A percentile compares a stretch with the other conserved stretches of the same genome.
Evolutionary conservation across 305 asterid species (phyloP).

Genomic region (Stenogyne calaminthoides): DNA sequence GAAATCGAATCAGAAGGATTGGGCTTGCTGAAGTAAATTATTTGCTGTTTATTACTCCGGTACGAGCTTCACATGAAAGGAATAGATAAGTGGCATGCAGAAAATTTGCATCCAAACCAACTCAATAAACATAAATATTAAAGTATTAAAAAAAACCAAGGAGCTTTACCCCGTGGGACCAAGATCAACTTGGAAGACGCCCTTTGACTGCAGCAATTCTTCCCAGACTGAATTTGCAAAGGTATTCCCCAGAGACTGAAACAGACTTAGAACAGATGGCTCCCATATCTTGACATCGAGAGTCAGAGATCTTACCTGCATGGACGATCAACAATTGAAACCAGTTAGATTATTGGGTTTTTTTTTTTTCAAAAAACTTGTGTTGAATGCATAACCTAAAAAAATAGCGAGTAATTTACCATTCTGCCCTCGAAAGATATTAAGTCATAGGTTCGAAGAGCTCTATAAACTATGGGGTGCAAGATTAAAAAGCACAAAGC

Average conservation of each 20-base stretch:
- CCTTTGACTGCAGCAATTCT: slow-evolving; percentile 77
- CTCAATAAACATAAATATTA: slow-evolving; percentile 2
- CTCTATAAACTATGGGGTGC: not conserved
- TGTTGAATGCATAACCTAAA: not conserved
- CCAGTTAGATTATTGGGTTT: not conserved
- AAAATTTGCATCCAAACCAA: slow-evolving; percentile 18
- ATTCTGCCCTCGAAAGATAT: not conserved
- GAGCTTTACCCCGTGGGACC: slow-evolving; percentile 67
- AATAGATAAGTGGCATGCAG: slow-evolving; percentile 28
- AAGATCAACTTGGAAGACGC: slow-evolving; percentile 68
- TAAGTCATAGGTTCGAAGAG: not conserved
- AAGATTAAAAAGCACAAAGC: not conserved
- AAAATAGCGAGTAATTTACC: not conserved
- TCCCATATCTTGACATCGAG: slow-evolving; percentile 99
- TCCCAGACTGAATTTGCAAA: slow-evolving; percentile 97
- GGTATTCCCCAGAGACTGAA: slow-evolving; percentile 92
- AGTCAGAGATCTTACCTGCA: slow-evolving; percentile 95
- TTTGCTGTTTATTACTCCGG: slow-evolving; percentile 70
- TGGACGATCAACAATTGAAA: slow-evolving; percentile 19
- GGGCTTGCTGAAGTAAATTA: slow-evolving; percentile 79
- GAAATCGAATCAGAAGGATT: slow-evolving; percentile 75
- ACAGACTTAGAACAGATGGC: slow-evolving; percentile 88
- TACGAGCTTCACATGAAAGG: slow-evolving; percentile 57
- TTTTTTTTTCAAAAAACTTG: not conserved
- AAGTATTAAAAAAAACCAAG: slow-evolving; percentile 11